These are phyloP conservation scores for Colletotrichum lentis DNA, from an alignment of 2,329 filamentous ascomycete species.

Conservation along the genomic window DNA sequence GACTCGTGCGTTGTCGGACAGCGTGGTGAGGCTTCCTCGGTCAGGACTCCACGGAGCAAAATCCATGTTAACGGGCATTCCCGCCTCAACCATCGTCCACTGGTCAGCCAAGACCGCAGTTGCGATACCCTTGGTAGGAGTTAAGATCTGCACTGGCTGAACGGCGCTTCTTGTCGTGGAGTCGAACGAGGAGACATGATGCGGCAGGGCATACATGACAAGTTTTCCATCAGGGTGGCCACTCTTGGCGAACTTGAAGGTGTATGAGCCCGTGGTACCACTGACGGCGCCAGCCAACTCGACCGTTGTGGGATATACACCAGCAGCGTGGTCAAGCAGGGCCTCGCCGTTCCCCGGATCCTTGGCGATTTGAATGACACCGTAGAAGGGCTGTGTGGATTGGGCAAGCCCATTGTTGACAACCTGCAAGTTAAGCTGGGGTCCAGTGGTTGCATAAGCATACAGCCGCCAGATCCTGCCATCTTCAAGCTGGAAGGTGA, in stretches of 20 bases:
- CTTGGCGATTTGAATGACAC: slow-evolving; percentile 85
- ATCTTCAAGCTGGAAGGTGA: slow-evolving; percentile 76
- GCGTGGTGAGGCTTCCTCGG: slow-evolving; percentile 53
- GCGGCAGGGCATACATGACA: slow-evolving; percentile 87
- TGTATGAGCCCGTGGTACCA: slow-evolving; percentile 73
- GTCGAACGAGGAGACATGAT: slow-evolving; percentile 83
- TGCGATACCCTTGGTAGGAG: slow-evolving; percentile 84
- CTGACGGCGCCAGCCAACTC: slow-evolving; percentile 69
- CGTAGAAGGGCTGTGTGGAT: slow-evolving; percentile 74
- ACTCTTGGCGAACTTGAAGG: slow-evolving; percentile 74
- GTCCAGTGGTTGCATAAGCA: slow-evolving; percentile 66
- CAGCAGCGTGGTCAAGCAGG: slow-evolving; percentile 78
- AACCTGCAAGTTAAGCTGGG: slow-evolving; percentile 72
- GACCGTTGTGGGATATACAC: slow-evolving; percentile 74
- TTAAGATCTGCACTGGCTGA: slow-evolving; percentile 70
- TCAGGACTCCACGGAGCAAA: slow-evolving; percentile 80
- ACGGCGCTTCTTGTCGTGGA: slow-evolving; percentile 58
- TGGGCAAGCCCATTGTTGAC: slow-evolving; percentile 71
- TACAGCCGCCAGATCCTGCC: slow-evolving; percentile 83
- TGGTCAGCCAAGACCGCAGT: slow-evolving; percentile 74
- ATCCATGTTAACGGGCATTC: slow-evolving; percentile 76
- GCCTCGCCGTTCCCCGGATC: slow-evolving; percentile 71
- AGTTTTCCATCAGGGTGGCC: slow-evolving; percentile 69
- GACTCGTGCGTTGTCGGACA: slow-evolving; percentile 65
- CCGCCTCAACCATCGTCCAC: slow-evolving; percentile 80